phyloP scores from a whole-genome alignment of 345 rosid genomes.

The Salix purpurea region DNA sequence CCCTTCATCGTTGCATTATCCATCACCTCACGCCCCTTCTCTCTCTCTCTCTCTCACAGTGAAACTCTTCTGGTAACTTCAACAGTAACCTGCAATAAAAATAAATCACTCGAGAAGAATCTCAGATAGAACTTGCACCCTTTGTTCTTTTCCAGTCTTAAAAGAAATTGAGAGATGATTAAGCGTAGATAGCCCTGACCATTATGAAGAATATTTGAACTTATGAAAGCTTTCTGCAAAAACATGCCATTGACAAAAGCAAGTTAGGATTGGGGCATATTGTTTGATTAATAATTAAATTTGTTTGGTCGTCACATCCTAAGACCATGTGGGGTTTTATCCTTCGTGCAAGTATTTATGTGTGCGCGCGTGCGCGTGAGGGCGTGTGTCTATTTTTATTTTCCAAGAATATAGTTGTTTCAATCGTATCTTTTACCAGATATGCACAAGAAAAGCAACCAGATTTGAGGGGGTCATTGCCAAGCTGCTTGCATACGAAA shows the following conservation, averaged over 20 bases:
- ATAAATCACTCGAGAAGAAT: background rate
- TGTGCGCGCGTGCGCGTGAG: background rate
- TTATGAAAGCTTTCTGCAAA: too few species aligned
- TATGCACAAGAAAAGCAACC: background rate
- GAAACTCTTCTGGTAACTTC: background rate
- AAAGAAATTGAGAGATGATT: background rate
- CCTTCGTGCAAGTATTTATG: background rate
- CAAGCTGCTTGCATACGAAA: constrained; percentile 17
- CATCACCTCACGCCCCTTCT: background rate
- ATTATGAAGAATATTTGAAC: background rate
- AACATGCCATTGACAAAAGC: background rate
- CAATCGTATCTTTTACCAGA: constrained; percentile 3
- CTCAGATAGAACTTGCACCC: background rate
- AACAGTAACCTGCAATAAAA: background rate
- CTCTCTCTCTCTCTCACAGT: background rate
- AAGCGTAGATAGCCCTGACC: background rate
- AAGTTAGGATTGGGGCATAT: too few species aligned
- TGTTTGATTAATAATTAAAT: too few species aligned
- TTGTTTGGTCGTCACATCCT: background rate
- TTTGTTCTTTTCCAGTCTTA: background rate
- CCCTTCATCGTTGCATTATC: background rate
- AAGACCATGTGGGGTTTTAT: background rate
- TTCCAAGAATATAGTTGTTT: background rate
- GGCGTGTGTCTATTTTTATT: background rate
- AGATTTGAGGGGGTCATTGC: constrained; percentile 14